Evolutionary conservation across 176 grass and related monocot genomes (phyloP).

Genomic region (Cenchrus purpureus): DNA sequence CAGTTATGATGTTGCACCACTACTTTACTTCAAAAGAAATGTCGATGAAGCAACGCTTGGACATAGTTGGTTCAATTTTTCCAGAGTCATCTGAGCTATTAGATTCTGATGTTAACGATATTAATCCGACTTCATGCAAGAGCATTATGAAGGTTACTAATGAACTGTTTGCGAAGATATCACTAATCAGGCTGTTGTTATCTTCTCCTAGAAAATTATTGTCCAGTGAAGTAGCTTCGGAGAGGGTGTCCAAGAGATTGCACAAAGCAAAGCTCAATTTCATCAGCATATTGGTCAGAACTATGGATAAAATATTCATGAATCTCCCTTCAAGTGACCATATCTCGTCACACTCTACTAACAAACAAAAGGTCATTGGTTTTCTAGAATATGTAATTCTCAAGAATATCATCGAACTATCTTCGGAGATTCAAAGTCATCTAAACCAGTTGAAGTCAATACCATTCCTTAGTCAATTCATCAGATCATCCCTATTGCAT

Average conservation of each 20-base stretch:
- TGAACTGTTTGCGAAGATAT: slow-evolving; percentile 80
- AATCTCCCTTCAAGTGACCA: slow-evolving; percentile 51
- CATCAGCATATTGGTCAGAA: slow-evolving; percentile 67
- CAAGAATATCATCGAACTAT: slow-evolving; percentile 80
- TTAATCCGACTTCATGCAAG: slow-evolving; percentile 50
- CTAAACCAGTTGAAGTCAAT: slow-evolving; percentile 63
- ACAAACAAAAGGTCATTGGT: slow-evolving; percentile 23
- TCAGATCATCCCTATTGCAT: slow-evolving; percentile 87
- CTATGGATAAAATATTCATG: slow-evolving; percentile 64
- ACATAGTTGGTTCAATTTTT: slow-evolving; percentile 74
- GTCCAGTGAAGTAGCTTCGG: slow-evolving; percentile 41
- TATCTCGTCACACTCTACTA: slow-evolving; percentile 29
- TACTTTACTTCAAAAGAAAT: slow-evolving; percentile 57
- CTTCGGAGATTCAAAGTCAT: slow-evolving; percentile 56
- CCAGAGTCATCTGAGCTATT: slow-evolving; percentile 69
- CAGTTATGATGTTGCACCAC: slow-evolving; percentile 67
- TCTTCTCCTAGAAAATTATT: slow-evolving; percentile 58
- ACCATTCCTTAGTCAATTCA: slow-evolving; percentile 73
- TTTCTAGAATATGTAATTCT: slow-evolving; percentile 83
- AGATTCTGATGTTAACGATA: slow-evolving; percentile 52
- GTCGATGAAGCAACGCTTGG: slow-evolving; percentile 53
- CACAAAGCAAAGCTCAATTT: slow-evolving; percentile 73
- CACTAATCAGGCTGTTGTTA: slow-evolving; percentile 73
- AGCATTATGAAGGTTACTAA: slow-evolving; percentile 60
- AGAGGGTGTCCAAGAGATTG: slow-evolving; percentile 68